Conservation (phyloP, 1,284 basidiomycete genomes). For the Pseudomicrostroma phylloplanum region DNA sequence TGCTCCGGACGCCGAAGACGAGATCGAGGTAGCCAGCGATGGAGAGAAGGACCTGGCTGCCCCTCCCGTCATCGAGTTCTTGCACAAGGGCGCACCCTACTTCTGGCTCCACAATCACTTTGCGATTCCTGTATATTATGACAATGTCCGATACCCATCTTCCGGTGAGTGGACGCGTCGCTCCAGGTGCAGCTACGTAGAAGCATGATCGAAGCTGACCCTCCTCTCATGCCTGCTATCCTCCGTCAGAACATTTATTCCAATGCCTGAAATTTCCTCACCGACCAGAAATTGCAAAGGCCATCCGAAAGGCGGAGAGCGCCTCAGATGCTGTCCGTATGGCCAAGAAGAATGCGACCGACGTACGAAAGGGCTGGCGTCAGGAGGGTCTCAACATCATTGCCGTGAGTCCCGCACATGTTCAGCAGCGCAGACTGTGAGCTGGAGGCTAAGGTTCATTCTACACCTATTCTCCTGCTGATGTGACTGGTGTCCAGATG, state of each 20-base stretch:
- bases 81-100: slow-evolving; percentile 15
- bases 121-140: slow-evolving; percentile 22
- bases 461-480: not conserved
- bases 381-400: slow-evolving; percentile 28
- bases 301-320: slow-evolving; percentile 28
- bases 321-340: slow-evolving; percentile 30
- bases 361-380: slow-evolving; percentile 34
- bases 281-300: slow-evolving; percentile 27
- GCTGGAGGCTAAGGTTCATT: not conserved
- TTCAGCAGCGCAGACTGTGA: not conserved
- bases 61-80: not conserved
- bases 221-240: not conserved
- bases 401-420: slow-evolving; percentile 2
- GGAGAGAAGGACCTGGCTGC: not conserved
- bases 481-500: slow-evolving; percentile 15
- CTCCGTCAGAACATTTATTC: slow-evolving; percentile 29
- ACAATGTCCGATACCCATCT: slow-evolving; percentile 28
- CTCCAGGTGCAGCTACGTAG: no score
- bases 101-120: slow-evolving; percentile 34
- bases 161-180: slow-evolving; percentile 15
- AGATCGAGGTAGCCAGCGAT: not conserved
- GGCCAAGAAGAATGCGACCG: slow-evolving; percentile 21
- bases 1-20: not conserved
- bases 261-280: slow-evolving; percentile 35
- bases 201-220: not conserved